Base-by-base conservation (phyloP, 2,329 filamentous ascomycete genomes). In the Albifimbria verrucaria region DNA sequence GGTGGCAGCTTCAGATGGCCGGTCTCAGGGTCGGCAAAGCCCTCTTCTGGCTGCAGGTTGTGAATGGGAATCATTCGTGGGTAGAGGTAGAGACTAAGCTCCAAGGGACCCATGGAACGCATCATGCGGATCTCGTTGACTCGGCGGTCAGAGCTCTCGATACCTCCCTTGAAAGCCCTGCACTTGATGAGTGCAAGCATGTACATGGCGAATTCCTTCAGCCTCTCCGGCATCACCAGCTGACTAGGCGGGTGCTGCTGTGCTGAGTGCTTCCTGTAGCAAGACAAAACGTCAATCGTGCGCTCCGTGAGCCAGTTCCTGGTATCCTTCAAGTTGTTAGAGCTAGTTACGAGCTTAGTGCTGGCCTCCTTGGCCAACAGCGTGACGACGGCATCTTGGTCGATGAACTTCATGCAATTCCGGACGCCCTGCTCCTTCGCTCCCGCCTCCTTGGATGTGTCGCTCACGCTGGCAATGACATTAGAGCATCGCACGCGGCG, bases 161-260 rank as follows among this genome's bases (percentile, higher is more conserved):
- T 86, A 53, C 93, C 93, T 49, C 90, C 89, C 76, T 97, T 97
- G 76, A 97, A 92, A 3, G 93, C 92, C 53, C 94, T 86, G 52
- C 85, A 92, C 72, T 99, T 99, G 68, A 96, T 75, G 58, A 97
- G 76, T 47, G 89, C 88, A 10, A 99, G 85, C 73, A 95, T 90
- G 71, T 94, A 97, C 92, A 99, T 97, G 64, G 89, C 86, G 63
- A 96, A 92, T 68, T 99, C 94, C 68, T 97, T 97, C 25, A 99
- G 81, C 60, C 93, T 90, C 73, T 99, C 94, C 0, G 94, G 94
- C 72, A 99, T 85, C 25, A 99, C 92, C 25, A 99, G 83, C 71
- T 99, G 92, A 5, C 92, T 90, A 2, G 92, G 90, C 9, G 94
- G 93, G 65, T 96, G 90, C 53, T 89, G 89, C 2, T 83, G 77